phyloP scores from a whole-genome alignment of 1,284 basidiomycete species.

The Marasmius fiardii region DNA sequence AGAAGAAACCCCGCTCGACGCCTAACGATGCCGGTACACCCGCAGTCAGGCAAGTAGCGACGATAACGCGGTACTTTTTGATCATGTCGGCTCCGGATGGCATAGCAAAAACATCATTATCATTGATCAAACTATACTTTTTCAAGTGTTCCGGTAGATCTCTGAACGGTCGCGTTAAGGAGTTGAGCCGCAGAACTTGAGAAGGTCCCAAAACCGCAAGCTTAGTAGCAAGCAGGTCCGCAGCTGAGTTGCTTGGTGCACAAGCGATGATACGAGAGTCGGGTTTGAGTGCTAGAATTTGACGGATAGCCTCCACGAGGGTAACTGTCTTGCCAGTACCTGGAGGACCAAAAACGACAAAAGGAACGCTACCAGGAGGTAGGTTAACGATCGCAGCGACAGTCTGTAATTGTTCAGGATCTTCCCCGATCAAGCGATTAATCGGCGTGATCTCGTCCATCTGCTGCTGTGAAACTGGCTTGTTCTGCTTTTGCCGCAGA shows the following conservation, averaged over 20 bases:
- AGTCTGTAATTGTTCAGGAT: conserved; percentile 43
- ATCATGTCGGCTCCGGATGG: conserved; percentile 32
- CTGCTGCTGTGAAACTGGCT: conserved; percentile 22
- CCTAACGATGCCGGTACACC: conserved; percentile 43
- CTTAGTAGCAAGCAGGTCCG: conserved; percentile 41
- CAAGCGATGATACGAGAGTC: conserved; percentile 32
- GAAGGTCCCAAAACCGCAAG: conserved; percentile 26
- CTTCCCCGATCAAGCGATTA: conserved; percentile 34
- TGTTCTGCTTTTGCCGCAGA: conserved; percentile 16
- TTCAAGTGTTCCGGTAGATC: conserved; percentile 28
- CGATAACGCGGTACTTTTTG: conserved; percentile 40
- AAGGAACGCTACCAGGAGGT: conserved; percentile 44
- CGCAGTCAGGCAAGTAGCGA: conserved; percentile 51
- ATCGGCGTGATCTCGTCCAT: conserved; percentile 24
- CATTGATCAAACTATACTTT: conserved; percentile 36
- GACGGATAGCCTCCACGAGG: conserved; percentile 46
- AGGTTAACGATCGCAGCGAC: conserved; percentile 45
- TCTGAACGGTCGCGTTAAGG: conserved; percentile 33
- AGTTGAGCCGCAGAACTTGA: conserved; percentile 44
- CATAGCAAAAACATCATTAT: conserved; percentile 37
- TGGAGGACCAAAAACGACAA: conserved; percentile 50
- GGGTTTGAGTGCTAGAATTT: conserved; percentile 33
- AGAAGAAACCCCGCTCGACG: conserved; percentile 49
- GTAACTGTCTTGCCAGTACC: conserved; percentile 49
- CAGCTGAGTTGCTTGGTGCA: conserved; percentile 15